Evolutionary conservation across 1,139 yeast species (phyloP).

Genomic region (Entelexis paramagnoliae): DNA sequence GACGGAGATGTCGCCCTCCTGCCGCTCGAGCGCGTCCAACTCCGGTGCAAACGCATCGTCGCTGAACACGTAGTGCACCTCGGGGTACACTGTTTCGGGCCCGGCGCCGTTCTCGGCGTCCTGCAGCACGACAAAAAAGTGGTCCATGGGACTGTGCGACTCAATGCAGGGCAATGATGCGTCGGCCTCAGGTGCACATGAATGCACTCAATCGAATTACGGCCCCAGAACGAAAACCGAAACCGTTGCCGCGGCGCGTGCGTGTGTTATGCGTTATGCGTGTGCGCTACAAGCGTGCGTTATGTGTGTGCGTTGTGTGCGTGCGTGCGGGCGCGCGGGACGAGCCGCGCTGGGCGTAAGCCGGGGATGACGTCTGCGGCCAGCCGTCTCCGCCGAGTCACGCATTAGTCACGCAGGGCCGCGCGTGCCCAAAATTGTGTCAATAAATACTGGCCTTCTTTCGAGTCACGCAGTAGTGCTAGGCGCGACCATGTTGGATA

Average conservation of each 20-base stretch:
- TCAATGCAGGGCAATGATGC: neutral
- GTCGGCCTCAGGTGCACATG: neutral
- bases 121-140: conserved; percentile 23
- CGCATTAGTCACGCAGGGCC: no score
- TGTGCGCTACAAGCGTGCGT: no score
- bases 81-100: conserved; percentile 28
- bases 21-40: conserved; percentile 29
- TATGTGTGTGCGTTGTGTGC: no score
- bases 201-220: no score
- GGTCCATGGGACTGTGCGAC: neutral
- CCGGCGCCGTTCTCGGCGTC: conserved; percentile 12
- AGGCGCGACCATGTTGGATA: conserved; percentile 60
- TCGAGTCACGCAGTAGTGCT: no score
- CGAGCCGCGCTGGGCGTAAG: no score
- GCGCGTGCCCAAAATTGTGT: neutral
- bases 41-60: conserved; percentile 35
- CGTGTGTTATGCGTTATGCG: no score
- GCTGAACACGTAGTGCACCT: conserved; percentile 33
- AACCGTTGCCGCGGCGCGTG: no score
- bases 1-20: conserved; percentile 29
- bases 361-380: no score
- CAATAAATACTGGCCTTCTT: neutral
- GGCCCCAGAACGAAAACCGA: no score
- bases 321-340: no score
- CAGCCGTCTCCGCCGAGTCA: no score